Base-by-base conservation (phyloP, 1,284 basidiomycete genomes). In the Stygiomarasmius scandens region DNA sequence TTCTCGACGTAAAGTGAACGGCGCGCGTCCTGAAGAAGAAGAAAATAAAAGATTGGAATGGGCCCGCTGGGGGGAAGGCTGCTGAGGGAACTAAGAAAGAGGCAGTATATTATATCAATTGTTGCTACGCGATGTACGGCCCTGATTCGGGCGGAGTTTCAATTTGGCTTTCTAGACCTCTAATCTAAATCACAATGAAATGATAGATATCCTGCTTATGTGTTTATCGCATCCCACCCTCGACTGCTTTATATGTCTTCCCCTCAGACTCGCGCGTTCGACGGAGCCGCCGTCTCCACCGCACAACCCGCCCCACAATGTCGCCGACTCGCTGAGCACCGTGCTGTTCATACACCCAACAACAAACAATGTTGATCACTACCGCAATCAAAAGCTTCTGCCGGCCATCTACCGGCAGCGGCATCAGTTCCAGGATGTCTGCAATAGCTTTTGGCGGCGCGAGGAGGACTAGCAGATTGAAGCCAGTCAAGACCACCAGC, bases 261-360 rank as follows among this genome's bases (percentile, higher is more conserved):
- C 86, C 86, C 45, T 52, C 58, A 44, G 48, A 43, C 44, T 84
- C 84, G 54, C 79, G 74, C 45, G 76, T 69, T 58, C 86, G 75
- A 59, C 78, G 77, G 59, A 78, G 78, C 47, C 74, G 75, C 41
- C 74, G 74, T 46, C 74, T 75, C 66, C 80, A 73, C 51, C 74
- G 72, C 58, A 77, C 69, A 58, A 84, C 55, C 49, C 69, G 67
- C 2, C 83, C 86, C 20, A 93, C 77, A 32, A 82, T 29, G 23
- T 72, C 74, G 3, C 87, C 83, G 47, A 95, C 82, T 12, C 77
- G 74, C 56, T 79, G 78, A 34, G 89, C 81, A 4, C 84, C 89
- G 84, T 88, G 95, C 50, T 84, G 80, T 70, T 99, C 96, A 66
- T 91, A 97, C 0, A 77, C 79, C 69, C 94, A 79, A 32, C 92